Evolutionary conservation across 2,329 filamentous ascomycete genomes (phyloP), one percentile per base, ranked within the genome.

Genomic region (Fonsecaea pedrosoi): DNA sequence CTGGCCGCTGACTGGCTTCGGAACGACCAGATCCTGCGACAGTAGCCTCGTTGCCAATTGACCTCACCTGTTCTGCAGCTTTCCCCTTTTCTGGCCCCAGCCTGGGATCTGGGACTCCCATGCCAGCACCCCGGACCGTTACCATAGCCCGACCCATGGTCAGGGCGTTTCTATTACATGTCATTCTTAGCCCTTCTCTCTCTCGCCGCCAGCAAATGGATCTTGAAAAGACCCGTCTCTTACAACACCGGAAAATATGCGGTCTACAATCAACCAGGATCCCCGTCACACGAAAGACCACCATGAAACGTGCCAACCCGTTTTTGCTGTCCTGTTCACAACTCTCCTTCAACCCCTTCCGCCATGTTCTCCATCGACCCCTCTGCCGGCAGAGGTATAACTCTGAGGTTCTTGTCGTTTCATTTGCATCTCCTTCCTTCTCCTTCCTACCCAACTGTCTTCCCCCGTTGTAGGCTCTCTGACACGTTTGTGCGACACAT

Each of bases 401-500:
- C 65, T 69, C 65, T 67, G 62, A 58, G 40, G 66, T 58, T 68
- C 54, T 67, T 64, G 61, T 66, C 64, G 68, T 68, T 70, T 70
- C 56, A 69, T 57, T 60, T 56, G 25, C 64, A 8, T 54, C 62
- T 64, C 50, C 61, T 66, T 55, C 35, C 45, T 54, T 66, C 60
- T 68, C 58, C 64, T 64, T 58, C 66, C 65, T 59, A 48, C 54
- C 45, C 62, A 65, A 45, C 62, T 65, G 60, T 74, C 69, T 57
- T 68, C 72, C 66, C 71, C 71, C 68, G 59, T 66, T 58, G 32
- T 35, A 71, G 69, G 72, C 68, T 67, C 63, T 66, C 73, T 67
- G 66, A 73, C 72, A 73, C 68, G 72, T 72, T 72, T 71, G 72
- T 73, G 72, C 72, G 68, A 71, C 72, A 73, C 71, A 73, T 45